phyloP scores from a whole-genome alignment of 306 rosid species.

The Glycine latifolia region DNA sequence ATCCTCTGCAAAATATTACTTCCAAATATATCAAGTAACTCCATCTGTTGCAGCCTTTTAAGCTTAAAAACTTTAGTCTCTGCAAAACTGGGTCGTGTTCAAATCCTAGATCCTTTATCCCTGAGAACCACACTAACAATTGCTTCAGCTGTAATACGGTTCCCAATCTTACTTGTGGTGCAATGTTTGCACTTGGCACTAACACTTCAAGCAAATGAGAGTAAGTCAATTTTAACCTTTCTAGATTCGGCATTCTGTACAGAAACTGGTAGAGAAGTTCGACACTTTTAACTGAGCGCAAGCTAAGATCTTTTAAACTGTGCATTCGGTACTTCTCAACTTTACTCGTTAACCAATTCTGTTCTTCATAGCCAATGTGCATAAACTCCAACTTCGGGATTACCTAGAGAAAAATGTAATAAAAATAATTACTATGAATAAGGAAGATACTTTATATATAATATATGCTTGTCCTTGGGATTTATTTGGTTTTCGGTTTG shows the following conservation, averaged over 20 bases:
- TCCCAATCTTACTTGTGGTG: not conserved
- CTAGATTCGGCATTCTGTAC: slow-evolving; percentile 39
- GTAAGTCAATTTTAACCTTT: too few species aligned
- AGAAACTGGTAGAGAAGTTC: slow-evolving; percentile 1
- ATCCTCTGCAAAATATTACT: accelerated
- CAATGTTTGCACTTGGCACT: not conserved
- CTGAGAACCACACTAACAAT: accelerated
- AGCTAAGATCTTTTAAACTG: not conserved
- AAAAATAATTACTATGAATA: not conserved
- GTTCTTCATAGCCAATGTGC: not conserved
- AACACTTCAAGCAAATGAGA: not conserved
- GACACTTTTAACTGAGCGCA: accelerated
- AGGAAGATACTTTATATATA: not conserved
- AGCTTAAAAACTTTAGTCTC: not conserved
- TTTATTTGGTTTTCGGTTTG: too few species aligned
- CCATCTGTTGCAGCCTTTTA: accelerated
- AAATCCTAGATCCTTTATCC: slow-evolving; percentile 2
- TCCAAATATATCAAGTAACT: slow-evolving; percentile 18
- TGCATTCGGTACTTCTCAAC: not conserved
- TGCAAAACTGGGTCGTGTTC: slow-evolving; percentile 1
- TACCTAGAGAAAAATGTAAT: not conserved
- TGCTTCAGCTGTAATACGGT: slow-evolving; percentile 22
- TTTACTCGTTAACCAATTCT: not conserved
- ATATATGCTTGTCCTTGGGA: too few species aligned
- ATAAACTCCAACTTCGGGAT: slow-evolving; percentile 11